Evolutionary conservation across 2,329 filamentous ascomycete species (phyloP).

Genomic region (Pestalotiopsis sp.): DNA sequence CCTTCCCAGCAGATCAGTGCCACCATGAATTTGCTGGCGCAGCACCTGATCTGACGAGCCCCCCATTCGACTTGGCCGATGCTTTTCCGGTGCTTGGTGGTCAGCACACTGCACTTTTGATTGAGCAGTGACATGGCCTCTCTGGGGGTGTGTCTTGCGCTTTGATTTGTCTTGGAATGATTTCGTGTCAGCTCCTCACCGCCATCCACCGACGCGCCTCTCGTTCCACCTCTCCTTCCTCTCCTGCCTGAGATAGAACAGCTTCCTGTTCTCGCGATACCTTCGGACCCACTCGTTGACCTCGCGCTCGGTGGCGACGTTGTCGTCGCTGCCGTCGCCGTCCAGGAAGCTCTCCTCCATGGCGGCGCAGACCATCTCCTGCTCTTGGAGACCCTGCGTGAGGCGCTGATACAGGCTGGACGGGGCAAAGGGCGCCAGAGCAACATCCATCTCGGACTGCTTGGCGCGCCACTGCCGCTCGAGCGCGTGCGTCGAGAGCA

Average conservation of each 20-base stretch:
- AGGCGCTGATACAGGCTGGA: slow-evolving; percentile 84
- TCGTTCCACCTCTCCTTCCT: slow-evolving; percentile 95
- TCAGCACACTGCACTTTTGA: neutral
- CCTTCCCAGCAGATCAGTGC: neutral
- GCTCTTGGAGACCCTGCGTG: slow-evolving; percentile 76
- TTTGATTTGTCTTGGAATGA: neutral
- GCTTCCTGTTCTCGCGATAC: slow-evolving; percentile 78
- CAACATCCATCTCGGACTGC: slow-evolving; percentile 85
- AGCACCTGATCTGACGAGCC: neutral
- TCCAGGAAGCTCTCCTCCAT: slow-evolving; percentile 94
- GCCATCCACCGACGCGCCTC: slow-evolving; percentile 91
- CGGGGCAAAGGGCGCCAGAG: slow-evolving; percentile 82
- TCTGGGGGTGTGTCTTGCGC: neutral
- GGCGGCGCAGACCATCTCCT: slow-evolving; percentile 77
- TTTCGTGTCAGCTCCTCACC: slow-evolving; percentile 50
- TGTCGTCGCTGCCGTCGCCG: slow-evolving; percentile 40
- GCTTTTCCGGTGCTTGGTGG: neutral
- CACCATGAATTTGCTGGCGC: neutral
- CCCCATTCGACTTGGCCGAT: neutral
- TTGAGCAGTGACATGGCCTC: neutral
- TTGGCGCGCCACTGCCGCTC: slow-evolving; percentile 93
- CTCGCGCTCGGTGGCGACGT: slow-evolving; percentile 75
- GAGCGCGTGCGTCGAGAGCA: slow-evolving; percentile 81
- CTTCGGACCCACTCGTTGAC: slow-evolving; percentile 81
- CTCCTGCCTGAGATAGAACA: slow-evolving; percentile 80